These are phyloP conservation scores for Cardiosporidium cionae DNA, from an alignment of 169 alveolate species.

Conservation along the genomic window DNA sequence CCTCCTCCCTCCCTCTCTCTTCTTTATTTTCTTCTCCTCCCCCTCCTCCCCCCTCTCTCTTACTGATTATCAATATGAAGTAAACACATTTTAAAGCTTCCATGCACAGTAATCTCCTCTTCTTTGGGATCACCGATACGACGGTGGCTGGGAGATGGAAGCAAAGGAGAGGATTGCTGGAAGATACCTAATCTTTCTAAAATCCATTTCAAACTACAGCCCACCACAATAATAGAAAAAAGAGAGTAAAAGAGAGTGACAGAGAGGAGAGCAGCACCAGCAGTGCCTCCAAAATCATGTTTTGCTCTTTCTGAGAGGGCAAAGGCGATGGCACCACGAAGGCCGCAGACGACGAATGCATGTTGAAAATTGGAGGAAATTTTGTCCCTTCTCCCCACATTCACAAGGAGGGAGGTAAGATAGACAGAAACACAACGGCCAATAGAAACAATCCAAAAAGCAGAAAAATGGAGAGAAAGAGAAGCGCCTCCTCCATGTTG, in stretches of 20 bases:
- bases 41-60: too few species aligned
- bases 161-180: too few species aligned
- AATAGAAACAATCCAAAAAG: not conserved
- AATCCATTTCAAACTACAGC: too few species aligned
- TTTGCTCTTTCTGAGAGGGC: conserved; percentile 38
- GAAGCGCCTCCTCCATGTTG: conserved; percentile 1
- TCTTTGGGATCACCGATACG: too few species aligned
- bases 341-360: conserved; percentile 26
- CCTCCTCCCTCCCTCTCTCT: too few species aligned
- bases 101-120: too few species aligned
- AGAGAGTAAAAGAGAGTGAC: conserved; percentile 17
- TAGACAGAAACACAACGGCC: conserved; percentile 22
- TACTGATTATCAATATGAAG: too few species aligned
- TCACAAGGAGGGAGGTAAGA: conserved; percentile 13
- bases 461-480: not conserved
- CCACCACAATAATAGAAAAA: conserved; percentile 27
- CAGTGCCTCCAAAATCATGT: conserved; percentile 33
- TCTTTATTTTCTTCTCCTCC: too few species aligned
- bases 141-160: too few species aligned
- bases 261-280: conserved; percentile 34
- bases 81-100: too few species aligned
- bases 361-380: conserved; percentile 13
- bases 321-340: conserved; percentile 40
- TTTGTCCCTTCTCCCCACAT: conserved; percentile 13
- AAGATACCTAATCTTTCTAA: too few species aligned